phyloP scores from a whole-genome alignment of 225 moss, liverwort and hornwort species.

The Pseudoscleropodium purum region DNA sequence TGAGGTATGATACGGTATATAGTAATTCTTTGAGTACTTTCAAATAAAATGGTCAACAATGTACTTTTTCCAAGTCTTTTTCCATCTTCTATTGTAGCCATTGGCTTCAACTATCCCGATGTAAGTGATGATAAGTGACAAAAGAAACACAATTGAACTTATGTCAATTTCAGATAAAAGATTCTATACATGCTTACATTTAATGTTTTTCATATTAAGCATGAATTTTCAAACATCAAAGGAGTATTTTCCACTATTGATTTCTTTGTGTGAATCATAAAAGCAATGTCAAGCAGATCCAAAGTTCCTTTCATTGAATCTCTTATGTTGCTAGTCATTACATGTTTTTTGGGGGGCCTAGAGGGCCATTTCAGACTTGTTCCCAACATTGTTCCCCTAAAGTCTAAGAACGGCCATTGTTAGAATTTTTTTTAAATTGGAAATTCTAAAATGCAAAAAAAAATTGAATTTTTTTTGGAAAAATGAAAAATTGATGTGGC shows the following conservation, averaged over 20 bases:
- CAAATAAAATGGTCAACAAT: neutral
- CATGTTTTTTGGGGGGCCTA: no score
- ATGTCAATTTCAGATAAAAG: neutral
- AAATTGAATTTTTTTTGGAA: no score
- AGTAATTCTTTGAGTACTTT: neutral
- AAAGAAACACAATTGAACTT: neutral
- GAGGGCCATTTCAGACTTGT: no score
- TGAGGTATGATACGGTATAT: rapidly evolving
- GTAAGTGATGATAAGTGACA: neutral
- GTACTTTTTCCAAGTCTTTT: neutral
- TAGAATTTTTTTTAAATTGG: no score
- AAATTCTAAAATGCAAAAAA: no score
- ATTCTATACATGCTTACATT: neutral
- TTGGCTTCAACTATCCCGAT: neutral
- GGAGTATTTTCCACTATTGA: neutral
- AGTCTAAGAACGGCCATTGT: no score
- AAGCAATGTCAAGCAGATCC: no score
- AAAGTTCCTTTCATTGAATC: neutral
- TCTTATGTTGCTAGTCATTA: no score
- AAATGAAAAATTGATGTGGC: no score
- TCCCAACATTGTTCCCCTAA: no score
- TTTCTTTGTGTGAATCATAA: neutral
- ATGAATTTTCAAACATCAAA: neutral
- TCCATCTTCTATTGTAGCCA: neutral
- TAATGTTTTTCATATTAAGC: neutral